Base-by-base conservation (phyloP, 1,284 basidiomycete species). In the Tilletia walkeri region DNA sequence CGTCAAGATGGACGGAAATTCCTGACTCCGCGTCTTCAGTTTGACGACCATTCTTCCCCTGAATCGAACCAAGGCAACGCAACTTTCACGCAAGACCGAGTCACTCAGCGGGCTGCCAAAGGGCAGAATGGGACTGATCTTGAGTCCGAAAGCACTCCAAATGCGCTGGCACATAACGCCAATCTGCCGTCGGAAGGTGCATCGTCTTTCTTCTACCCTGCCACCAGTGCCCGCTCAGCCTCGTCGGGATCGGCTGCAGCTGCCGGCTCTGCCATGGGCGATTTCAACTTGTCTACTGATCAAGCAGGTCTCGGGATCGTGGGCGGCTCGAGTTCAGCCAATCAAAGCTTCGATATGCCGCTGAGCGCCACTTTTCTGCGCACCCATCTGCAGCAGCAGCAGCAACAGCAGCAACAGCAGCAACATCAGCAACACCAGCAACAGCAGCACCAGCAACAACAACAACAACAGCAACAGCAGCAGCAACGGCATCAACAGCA, bases 1-100 rank as follows among this genome's bases (percentile, higher is more conserved):
- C 16, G 34, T 3, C 54, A 56, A 39, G 59, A 63, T 18, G 59
- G 59, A 6, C 59, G 18, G 34, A 63, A 34, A 7, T 63, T 63
- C 34, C n/a, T 63, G 59, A 63, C 38, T 18, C 59, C 59, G 7
- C 59, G 59, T 63, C 59, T 63, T 20, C 34, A 63, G 14, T 20
- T 63, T 16, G 59, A 63, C 36, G 59, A 63, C 20, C 59, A 63
- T 41, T 63, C 59, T 3, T 63, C 59, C 5, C 36, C 34, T 16
- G 12, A 63, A 3, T 6, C 34, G 16, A 38, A 63, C 14, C 30
- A 63, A 63, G 20, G 20, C 20, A 24, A 56, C 24, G 12, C n/a
- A 6, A 56, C 54, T 14, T 56, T 56, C 41, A 45, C 41, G 41
- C 41, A 45, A 45, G 14, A 45, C 41, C 6, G 41, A 45, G 14